These are phyloP conservation scores for Isatis lusitanica DNA, from an alignment of 441 rosid genomes.

Conservation along the genomic window DNA sequence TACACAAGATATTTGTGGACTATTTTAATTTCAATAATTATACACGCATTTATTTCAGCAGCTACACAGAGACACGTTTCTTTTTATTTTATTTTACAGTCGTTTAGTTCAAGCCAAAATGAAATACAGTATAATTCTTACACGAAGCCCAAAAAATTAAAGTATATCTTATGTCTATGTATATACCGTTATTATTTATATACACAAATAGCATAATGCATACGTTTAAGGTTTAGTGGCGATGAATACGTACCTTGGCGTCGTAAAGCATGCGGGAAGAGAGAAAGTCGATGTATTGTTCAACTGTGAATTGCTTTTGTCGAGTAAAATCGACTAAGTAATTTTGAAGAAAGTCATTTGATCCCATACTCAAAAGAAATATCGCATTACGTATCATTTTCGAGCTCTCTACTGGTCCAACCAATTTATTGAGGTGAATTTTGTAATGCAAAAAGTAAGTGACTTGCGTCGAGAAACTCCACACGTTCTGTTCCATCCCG, in stretches of 20 bases:
- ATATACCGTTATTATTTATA: not conserved
- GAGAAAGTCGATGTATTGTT: conserved; percentile 55
- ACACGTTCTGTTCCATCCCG: conserved; percentile 51
- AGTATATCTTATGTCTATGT: not conserved
- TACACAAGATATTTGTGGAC: conserved; percentile 1
- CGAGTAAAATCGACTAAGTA: conserved; percentile 70
- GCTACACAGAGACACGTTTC: conserved; percentile 7
- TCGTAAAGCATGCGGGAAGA: conserved; percentile 48
- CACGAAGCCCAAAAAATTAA: not conserved
- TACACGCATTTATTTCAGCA: conserved; percentile 12
- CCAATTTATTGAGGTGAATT: conserved; percentile 49
- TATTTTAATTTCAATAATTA: not conserved
- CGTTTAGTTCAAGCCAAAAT: not conserved
- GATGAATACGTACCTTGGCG: conserved; percentile 46
- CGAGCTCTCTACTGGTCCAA: conserved; percentile 54
- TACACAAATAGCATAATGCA: not conserved
- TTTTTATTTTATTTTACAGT: not conserved
- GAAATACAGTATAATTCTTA: not conserved
- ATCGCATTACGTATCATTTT: conserved; percentile 47
- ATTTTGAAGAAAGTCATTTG: conserved; percentile 82
- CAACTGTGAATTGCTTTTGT: conserved; percentile 50
- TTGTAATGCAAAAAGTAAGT: conserved; percentile 68
- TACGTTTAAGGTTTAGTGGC: not conserved
- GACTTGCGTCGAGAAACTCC: conserved; percentile 58
- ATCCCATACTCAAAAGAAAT: conserved; percentile 69